Evolutionary conservation across 75 land plant genomes (phyloP), one percentile per base, ranked within the genome.

Genomic region (Picea sitchensis): DNA sequence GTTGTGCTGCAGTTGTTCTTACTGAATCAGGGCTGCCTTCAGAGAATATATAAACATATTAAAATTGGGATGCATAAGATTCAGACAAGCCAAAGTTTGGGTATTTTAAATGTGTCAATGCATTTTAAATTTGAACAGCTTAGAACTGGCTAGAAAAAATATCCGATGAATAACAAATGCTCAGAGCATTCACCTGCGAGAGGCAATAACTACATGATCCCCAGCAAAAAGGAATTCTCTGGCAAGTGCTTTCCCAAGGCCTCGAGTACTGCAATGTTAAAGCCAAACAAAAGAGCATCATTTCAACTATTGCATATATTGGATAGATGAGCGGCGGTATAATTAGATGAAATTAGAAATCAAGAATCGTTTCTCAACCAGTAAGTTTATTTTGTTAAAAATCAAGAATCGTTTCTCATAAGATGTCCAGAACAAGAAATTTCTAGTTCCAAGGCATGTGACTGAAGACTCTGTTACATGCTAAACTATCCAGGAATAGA

Each of bases 151-250:
- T 11, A 2, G 54, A 71, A 51, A 51, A 62, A 62, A 20, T 62
- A 62, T 20, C 20, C 3, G 13, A 21, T 0, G 64, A 62, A 62
- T 62, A 9, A 1, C 64, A 75, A 75, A 14, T 71, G n/a, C 21
- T 23, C 32, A 31, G 9, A 75, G 23, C 58, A 56, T 17, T 60
- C 68, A 97, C 99, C 96, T 95, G 82, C 99, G 98, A 77, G 99
- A 97, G 77, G 99, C 88, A 77, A 97, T 84, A 58, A 97, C 91
- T 23, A 97, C 98, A 34, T 89, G 84, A 78, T 97, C 98, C 38
- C 99, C 99, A 75, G 96, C 88, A 73, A 93, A 92, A 78, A 97
- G 87, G 85, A 97, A 97, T 77, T 97, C 99, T n/a, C 99, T 84
- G 63, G 99, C 99, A 81, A 97, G 89, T 59, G 99, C 99, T 84